Evolutionary conservation across 768 basidiomycete genomes (phyloP).

Genomic region (Collybia sp.): DNA sequence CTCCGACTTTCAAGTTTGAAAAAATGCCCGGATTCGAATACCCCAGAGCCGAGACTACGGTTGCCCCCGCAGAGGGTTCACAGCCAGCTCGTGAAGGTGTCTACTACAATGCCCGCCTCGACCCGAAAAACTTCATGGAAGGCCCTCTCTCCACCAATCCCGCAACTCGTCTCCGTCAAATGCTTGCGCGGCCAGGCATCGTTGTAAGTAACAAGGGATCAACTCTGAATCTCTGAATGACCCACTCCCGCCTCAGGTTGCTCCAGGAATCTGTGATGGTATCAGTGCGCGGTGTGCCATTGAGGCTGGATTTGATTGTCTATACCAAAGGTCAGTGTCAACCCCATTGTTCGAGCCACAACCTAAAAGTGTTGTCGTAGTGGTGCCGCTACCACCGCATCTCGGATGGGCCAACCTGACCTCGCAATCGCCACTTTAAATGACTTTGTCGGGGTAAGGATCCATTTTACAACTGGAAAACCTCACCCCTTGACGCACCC

Average conservation of each 20-base stretch:
- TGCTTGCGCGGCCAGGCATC: constrained; percentile 70
- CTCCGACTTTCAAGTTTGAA: too few relatives aligned
- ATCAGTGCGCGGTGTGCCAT: constrained; percentile 78
- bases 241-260: constrained; percentile 38
- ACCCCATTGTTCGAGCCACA: too few relatives aligned
- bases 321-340: constrained; percentile 61
- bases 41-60: too few relatives aligned
- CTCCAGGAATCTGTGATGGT: constrained; percentile 77
- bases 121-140: constrained; percentile 63
- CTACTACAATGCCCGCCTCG: constrained; percentile 67
- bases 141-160: constrained; percentile 67
- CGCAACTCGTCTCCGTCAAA: constrained; percentile 66
- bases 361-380: constrained; percentile 20
- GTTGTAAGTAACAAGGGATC: constrained; percentile 41
- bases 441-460: constrained; percentile 59
- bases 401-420: constrained; percentile 74
- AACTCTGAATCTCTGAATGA: too few relatives aligned
- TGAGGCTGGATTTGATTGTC: constrained; percentile 72
- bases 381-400: constrained; percentile 78
- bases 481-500: background rate
- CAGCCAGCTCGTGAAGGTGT: constrained; percentile 6
- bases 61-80: too few relatives aligned
- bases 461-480: background rate
- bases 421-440: constrained; percentile 75
- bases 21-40: too few relatives aligned